Evolutionary conservation across 129 eudicot genomes (phyloP), one percentile per base, ranked within the genome.

Genomic region (Flaveria brownii): DNA sequence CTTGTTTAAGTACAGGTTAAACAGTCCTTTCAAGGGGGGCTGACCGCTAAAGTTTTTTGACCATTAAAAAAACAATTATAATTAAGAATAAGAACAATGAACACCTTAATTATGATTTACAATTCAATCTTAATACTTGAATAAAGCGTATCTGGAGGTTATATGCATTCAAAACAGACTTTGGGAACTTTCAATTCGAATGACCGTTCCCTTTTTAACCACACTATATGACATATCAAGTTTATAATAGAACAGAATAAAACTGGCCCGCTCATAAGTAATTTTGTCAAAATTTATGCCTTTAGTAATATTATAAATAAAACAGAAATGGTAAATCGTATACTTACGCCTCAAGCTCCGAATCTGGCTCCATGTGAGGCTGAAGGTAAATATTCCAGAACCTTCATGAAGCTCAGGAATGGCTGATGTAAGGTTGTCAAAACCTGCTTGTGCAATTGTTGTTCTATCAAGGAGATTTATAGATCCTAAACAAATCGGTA

Each of bases 401-500:
- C 52, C 50, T 42, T 71, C 20, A 15, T 72, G 71, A 76, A 95
- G 91, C 16, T 86, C 89, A 52, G 90, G 86, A 82, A 84, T 67
- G 46, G 9, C 43, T 25, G 14, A 54, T 2, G 85, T 50, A 78
- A 72, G 76, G 60, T 59, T 80, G 80, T 72, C 81, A 76, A 71
- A 90, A 8, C 41, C 67, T n/a, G 82, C 1, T 13, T 91, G 76
- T 49, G 78, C 90, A 52, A 71, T 80, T 39, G 49, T 80, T 63
- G 97, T 93, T 83, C 90, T 87, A 57, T 93, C 89, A 63, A 84
- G 77, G 57, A 95, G 97, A 78, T 91, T 86, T 75, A 87, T 87
- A 70, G 96, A 89, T 68, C 96, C 97, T 77, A 91, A 82, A 83
- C 99, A 95, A 61, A 95, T 81, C 30, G 99, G 96, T 20, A 87